These are phyloP conservation scores for Symmetrospora coprosmae DNA, from an alignment of 768 basidiomycete genomes.

Conservation along the genomic window DNA sequence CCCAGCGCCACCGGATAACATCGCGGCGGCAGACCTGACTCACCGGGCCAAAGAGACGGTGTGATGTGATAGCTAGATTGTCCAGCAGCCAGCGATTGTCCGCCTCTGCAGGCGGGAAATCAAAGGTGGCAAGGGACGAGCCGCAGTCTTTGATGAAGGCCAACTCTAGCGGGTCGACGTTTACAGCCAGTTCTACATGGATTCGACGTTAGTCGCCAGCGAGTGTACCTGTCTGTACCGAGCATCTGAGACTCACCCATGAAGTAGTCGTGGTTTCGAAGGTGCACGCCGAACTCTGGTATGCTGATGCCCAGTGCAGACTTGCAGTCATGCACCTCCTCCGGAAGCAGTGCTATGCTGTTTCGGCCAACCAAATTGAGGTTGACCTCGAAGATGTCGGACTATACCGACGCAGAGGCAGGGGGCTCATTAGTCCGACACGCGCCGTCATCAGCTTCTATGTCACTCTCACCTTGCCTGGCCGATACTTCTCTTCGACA, in stretches of 20 bases:
- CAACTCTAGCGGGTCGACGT: constrained; percentile 51
- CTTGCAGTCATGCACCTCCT: constrained; percentile 38
- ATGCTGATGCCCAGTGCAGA: constrained; percentile 44
- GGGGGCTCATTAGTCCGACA: background rate
- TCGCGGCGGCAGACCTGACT: background rate
- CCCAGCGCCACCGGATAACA: no score
- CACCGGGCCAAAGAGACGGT: constrained; percentile 70
- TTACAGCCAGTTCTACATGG: constrained; percentile 63
- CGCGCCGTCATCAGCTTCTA: background rate
- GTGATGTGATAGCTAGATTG: constrained; percentile 66
- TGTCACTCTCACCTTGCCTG: constrained; percentile 45
- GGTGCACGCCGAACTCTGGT: constrained; percentile 58
- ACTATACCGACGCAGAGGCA: constrained; percentile 41
- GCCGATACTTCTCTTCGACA: constrained; percentile 60
- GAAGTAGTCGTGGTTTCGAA: constrained; percentile 69
- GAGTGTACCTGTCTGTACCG: constrained; percentile 34
- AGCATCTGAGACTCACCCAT: constrained; percentile 43
- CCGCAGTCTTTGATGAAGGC: constrained; percentile 41
- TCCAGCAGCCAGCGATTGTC: background rate
- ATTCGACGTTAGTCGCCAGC: background rate
- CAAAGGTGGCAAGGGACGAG: constrained; percentile 30
- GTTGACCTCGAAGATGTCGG: constrained; percentile 67
- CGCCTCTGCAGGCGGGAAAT: background rate
- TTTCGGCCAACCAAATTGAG: constrained; percentile 46
- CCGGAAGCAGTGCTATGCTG: constrained; percentile 50